These are phyloP conservation scores for Torulaspora globosa DNA, from an alignment of 1,139 yeast species.

Conservation along the genomic window DNA sequence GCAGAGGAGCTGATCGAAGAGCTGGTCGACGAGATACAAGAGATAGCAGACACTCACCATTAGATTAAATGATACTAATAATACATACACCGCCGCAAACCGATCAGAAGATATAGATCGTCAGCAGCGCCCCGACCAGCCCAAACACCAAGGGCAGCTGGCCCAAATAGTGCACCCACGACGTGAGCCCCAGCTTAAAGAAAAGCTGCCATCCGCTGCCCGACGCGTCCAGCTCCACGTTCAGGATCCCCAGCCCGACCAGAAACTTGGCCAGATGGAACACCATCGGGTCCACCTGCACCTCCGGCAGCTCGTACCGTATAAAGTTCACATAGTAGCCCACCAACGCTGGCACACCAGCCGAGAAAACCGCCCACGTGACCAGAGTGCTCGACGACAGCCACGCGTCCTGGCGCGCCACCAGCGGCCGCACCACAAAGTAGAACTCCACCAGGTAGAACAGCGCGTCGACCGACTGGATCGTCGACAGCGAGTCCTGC, in stretches of 20 bases:
- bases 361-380: constrained; percentile 24
- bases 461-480: constrained; percentile 26
- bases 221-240: constrained; percentile 9
- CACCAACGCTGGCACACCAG: constrained; percentile 25
- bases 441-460: constrained; percentile 27
- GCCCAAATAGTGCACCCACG: constrained; percentile 22
- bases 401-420: constrained; percentile 13
- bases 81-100: constrained; percentile 2
- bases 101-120: constrained; percentile 24
- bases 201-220: constrained; percentile 12
- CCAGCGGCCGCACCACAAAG: constrained; percentile 10
- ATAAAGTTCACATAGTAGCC: constrained; percentile 34
- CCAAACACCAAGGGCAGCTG: constrained; percentile 25
- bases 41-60: constrained; percentile 5
- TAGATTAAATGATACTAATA: constrained; percentile 2
- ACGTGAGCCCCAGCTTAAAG: constrained; percentile 13
- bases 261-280: constrained; percentile 28
- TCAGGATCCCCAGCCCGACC: constrained; percentile 14
- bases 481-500: constrained; percentile 33
- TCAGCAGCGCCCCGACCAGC: constrained; percentile 23
- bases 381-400: constrained; percentile 13
- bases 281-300: constrained; percentile 34
- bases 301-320: constrained; percentile 27
- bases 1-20: constrained; percentile 21
- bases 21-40: constrained; percentile 14